phyloP scores from a whole-genome alignment of 768 basidiomycete genomes.

The Mycena chlorophos region DNA sequence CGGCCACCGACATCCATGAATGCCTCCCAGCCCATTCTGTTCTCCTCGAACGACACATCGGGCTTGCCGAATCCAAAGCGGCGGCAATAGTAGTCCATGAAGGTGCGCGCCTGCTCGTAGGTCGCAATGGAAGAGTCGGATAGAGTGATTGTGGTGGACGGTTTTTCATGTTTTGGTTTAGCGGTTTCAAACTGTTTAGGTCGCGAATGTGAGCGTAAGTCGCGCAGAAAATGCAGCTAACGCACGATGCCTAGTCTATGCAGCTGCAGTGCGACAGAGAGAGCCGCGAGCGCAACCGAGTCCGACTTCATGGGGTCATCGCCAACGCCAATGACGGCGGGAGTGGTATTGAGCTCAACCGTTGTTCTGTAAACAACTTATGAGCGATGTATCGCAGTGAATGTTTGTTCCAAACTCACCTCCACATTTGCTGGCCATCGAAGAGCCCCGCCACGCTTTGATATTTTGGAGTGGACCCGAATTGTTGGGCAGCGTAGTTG shows the following conservation, averaged over 20 bases:
- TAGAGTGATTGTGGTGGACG: conserved; percentile 35
- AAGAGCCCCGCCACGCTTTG: conserved; percentile 3
- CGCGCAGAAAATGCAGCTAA: conserved; percentile 24
- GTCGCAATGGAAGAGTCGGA: conserved; percentile 64
- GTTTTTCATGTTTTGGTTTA: too few relatives aligned
- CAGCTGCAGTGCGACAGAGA: conserved; percentile 74
- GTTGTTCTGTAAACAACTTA: conserved; percentile 37
- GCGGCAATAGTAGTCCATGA: conserved; percentile 95
- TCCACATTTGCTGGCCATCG: conserved; percentile 12
- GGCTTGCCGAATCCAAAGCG: conserved; percentile 74
- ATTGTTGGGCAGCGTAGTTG: neutral
- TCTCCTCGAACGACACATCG: conserved; percentile 57
- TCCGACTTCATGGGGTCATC: conserved; percentile 59
- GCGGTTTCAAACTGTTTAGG: too few relatives aligned
- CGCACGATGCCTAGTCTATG: conserved; percentile 63
- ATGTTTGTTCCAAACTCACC: conserved; percentile 2
- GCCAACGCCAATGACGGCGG: conserved; percentile 58
- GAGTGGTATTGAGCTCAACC: conserved; percentile 38
- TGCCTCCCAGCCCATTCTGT: conserved; percentile 61
- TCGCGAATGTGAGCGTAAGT: too few relatives aligned
- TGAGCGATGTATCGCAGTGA: neutral
- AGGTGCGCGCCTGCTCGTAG: conserved; percentile 76
- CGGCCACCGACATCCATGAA: conserved; percentile 74
- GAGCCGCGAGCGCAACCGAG: conserved; percentile 73
- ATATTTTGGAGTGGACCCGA: conserved; percentile 15